Evolutionary conservation across 2,329 filamentous ascomycete genomes (phyloP), one percentile per base, ranked within the genome.

Genomic region (Aureobasidium sp.): DNA sequence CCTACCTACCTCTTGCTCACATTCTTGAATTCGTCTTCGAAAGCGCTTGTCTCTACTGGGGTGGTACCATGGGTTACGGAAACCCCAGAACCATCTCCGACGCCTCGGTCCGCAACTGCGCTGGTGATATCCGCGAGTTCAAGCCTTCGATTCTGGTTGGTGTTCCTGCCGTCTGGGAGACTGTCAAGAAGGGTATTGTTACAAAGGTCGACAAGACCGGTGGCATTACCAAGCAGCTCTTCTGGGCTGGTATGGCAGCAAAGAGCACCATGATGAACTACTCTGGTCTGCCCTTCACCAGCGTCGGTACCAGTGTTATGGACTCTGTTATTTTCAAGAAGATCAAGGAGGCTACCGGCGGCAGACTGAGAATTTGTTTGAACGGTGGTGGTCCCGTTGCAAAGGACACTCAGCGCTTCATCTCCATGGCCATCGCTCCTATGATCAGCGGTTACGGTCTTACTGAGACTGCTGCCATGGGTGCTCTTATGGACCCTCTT

Each of bases 1-100:
- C 92, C 25, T 99, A 97, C 75, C 84, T 99, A 15, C 94, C 94
- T 1, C 86, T 96, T 59, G 92, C 94, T 2, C 94, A 99, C 73
- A 97, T 97, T 70, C 86, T 99, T 70, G 94, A 99, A 76, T 94
- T 96, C 75, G 89, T 93, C 63, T 90, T 99, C 67, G 94, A 99
- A 77, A 97, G 96, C 74, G 81, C 93, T 8, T 90, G 89, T 63
- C 77, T 99, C 64, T 94, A 87, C 77, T 90, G 93, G 81, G 94
- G 94, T 68, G 92, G 88, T 68, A 92, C 89, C 36, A 87, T 99
- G 79, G 94, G 94, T 63, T 97, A 97, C 74, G 94, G 93, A 64
- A 93, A 90, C 73, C 88, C 91, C 20, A 87, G 90, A 70, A 97
- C 94, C 0, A 81, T 99, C 61, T 90, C 92, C 8, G 93, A 97